Evolutionary conservation across 441 rosid genomes (phyloP), one percentile per base, ranked within the genome.

Genomic region (Euphorbia schlechtendalii): DNA sequence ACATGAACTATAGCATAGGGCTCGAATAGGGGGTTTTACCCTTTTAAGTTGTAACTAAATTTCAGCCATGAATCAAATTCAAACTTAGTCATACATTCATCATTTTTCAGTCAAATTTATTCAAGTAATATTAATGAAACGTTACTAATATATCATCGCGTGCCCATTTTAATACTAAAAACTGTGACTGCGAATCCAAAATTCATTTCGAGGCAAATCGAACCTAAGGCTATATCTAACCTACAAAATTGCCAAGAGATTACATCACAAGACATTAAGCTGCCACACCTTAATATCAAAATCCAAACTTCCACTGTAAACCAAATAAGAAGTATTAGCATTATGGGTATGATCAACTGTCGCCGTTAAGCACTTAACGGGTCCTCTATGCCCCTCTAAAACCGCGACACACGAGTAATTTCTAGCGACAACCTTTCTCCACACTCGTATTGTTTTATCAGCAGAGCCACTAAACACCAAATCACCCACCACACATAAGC

Each of bases 261-360:
- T 71, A 38, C 41, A 38, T 38, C 8, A 38, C 10, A 92, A 85
- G 51, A 81, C 77, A 52, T 61, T 65, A 67, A 86, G 67, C 73
- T 74, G 78, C 98, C 98, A 92, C 49, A 86, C 92, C 80, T 86
- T 92, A 71, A 89, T 77, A 74, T 90, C 87, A 79, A 88, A 79
- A 76, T 92, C 96, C 76, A 92, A 76, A 74, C 96, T 83, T 56
- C 96, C 98, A 82, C 90, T 92, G 69, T 84, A 90, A 65, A 92
- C 63, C 59, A 78, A 56, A 61, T 71, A 81, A n/a, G 82, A 78
- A 38, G 73, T 69, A 21, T 81, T 75, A 15, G 75, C 69, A 45
- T 63, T 14, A 46, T 46, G 60, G 64, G 64, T 61, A n/a, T 58
- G 66, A 60, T 88, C 86, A 28, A 77, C 52, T 22, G 80, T 67